Conservation (phyloP, 192 early-diverging fungal genomes). For the Coemansia sp. region DNA sequence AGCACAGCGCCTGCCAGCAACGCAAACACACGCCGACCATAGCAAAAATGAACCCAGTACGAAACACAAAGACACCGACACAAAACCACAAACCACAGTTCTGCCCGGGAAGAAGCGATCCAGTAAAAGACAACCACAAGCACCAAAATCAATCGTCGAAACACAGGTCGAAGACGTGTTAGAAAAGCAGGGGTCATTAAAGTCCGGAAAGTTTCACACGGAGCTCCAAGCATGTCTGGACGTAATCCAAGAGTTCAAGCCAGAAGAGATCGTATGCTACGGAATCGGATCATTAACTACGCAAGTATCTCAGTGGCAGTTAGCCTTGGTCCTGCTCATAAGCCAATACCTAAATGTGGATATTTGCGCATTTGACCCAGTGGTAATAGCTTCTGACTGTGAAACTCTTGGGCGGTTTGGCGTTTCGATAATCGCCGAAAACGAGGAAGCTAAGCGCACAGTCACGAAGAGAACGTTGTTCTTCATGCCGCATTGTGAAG, state of each 20-base stretch:
- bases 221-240: neutral
- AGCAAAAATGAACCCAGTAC: neutral
- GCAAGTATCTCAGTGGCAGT: slow-evolving; percentile 48
- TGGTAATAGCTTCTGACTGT: slow-evolving; percentile 5
- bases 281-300: slow-evolving; percentile 40
- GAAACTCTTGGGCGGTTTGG: slow-evolving; percentile 15
- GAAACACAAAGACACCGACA: neutral
- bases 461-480: slow-evolving; percentile 35
- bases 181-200: slow-evolving; percentile 20
- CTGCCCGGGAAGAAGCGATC: neutral
- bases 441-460: slow-evolving; percentile 37
- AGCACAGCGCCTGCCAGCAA: neutral
- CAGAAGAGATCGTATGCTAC: slow-evolving; percentile 50
- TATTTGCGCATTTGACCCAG: slow-evolving; percentile 43
- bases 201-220: slow-evolving; percentile 18
- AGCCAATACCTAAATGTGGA: slow-evolving; percentile 12
- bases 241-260: slow-evolving; percentile 23
- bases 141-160: neutral
- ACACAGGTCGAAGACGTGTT: slow-evolving; percentile 14
- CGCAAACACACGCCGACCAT: neutral
- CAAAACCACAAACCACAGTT: neutral
- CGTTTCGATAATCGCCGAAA: slow-evolving; percentile 25
- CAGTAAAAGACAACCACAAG: neutral
- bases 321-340: slow-evolving; percentile 32
- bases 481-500: slow-evolving; percentile 58